Base-by-base conservation (phyloP, 2,329 filamentous ascomycete species). In the Aspergillus candidus region DNA sequence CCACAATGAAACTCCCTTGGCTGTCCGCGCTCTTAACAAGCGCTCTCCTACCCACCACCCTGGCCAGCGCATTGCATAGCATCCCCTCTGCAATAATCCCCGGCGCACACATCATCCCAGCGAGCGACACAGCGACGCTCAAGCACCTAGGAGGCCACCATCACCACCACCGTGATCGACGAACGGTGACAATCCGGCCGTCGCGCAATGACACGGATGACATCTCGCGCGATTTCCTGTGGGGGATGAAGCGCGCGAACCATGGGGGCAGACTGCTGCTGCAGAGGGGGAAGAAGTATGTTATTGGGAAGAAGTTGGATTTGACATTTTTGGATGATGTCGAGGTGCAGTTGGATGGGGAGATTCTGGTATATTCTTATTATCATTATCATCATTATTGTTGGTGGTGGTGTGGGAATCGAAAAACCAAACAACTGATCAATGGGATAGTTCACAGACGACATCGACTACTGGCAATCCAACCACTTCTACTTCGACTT, bases 221-320 rank as follows among this genome's bases (percentile, higher is more conserved):
- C 55, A 65, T 81, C 35, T 75, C 78, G 1, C 67, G 67, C 6
- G 75, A 77, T 31, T 80, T 83, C 54, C 65, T 75, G 22, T 66
- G 67, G 56, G 79, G 73, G 1, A 61, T 82, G 33, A 68, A 73
- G 53, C 68, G 72, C 41, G 78, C 79, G 2, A 82, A 82, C 53
- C 65, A 78, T 31, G 79, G 79, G 36, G 79, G 79, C 12, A 74
- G 77, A 3, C 62, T 83, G 3, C 68, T 77, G 33, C 60, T 82
- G 1, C 66, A 77, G 29, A 73, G 74, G 53, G 72, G 71, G 4
- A 64, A 77, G 56, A 77, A 69, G 1, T 82, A 75, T 55, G 62
- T 81, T 14, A 79, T 82, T 50, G 78, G 77, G 43, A 78, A 75
- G 61, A 78, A 75, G 45, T 63, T 82, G 11, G 77, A 81, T 49